These are phyloP conservation scores for Rosa rugosa DNA, from an alignment of 306 rosid species.

Conservation along the genomic window DNA sequence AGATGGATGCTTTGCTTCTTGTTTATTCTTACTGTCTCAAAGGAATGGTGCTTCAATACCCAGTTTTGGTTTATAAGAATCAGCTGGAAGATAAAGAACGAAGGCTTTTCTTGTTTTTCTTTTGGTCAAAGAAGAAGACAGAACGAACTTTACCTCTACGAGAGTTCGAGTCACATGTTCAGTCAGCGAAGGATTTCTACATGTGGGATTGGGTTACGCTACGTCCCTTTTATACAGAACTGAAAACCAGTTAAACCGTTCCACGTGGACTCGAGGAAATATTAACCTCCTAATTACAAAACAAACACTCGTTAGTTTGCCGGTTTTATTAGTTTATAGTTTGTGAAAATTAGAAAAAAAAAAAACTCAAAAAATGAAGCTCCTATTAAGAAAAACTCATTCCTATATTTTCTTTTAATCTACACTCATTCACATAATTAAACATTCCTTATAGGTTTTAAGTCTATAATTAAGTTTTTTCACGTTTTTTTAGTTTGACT, in stretches of 20 bases:
- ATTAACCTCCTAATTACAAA: neutral
- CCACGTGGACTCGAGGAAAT: no score
- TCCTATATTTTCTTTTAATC: no score
- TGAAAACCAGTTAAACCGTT: no score
- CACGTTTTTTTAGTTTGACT: no score
- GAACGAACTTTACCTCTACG: constrained; percentile 6
- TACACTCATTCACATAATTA: no score
- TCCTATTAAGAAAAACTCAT: no score
- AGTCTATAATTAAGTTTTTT: no score
- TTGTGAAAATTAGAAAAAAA: no score
- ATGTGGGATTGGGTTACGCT: neutral
- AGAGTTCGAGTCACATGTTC: neutral
- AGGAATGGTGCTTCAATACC: neutral
- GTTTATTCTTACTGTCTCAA: neutral
- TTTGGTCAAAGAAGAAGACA: neutral
- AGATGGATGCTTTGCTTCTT: constrained; percentile 59
- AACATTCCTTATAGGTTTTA: no score
- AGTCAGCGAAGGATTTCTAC: neutral
- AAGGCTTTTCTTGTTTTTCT: neutral
- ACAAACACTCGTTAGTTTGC: neutral
- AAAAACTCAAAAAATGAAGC: no score
- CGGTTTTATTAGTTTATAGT: neutral
- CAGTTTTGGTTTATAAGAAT: neutral
- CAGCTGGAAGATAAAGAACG: neutral
- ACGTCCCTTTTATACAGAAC: no score